Percentiles rank a stretch among this genome's conserved stretches.
Conservation (phyloP, 768 basidiomycete genomes). For the Lactarius hengduanensis region DNA sequence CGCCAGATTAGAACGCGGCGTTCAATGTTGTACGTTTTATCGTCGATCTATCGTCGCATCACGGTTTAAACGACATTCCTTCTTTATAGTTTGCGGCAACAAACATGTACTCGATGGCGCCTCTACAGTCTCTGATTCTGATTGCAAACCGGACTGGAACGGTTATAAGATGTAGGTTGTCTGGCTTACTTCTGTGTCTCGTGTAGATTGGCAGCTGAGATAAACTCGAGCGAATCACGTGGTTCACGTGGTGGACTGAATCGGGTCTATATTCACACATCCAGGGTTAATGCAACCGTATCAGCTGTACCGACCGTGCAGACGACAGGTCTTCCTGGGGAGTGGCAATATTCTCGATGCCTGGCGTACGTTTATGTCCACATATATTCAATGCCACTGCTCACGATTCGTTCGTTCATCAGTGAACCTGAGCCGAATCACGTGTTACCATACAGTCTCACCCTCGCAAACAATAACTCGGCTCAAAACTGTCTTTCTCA, state of each 20-base stretch:
- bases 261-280: slow-evolving; percentile 66
- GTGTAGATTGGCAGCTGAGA: background rate
- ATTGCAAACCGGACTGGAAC: slow-evolving; percentile 72
- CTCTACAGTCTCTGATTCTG: slow-evolving; percentile 43
- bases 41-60: background rate
- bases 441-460: slow-evolving; percentile 60
- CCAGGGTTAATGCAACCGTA: slow-evolving; percentile 47
- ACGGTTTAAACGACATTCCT: background rate
- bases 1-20: slow-evolving; percentile 66
- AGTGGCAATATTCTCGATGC: slow-evolving; percentile 68
- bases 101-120: slow-evolving; percentile 57
- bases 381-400: background rate
- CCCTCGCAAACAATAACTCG: slow-evolving; percentile 60
- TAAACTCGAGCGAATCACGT: slow-evolving; percentile 53
- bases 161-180: slow-evolving; percentile 59
- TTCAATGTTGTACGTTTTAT: slow-evolving; percentile 46
- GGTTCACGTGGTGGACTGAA: slow-evolving; percentile 76
- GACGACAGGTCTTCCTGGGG: slow-evolving; percentile 56
- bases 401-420: background rate
- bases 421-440: slow-evolving; percentile 51
- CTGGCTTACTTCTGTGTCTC: background rate
- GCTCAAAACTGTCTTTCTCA: slow-evolving; percentile 62
- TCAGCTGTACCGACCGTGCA: slow-evolving; percentile 57
- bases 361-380: slow-evolving; percentile 46
- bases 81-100: slow-evolving; percentile 64